phyloP scores from a whole-genome alignment of 2,329 filamentous ascomycete genomes.

The Aspergillus arachidicola region DNA sequence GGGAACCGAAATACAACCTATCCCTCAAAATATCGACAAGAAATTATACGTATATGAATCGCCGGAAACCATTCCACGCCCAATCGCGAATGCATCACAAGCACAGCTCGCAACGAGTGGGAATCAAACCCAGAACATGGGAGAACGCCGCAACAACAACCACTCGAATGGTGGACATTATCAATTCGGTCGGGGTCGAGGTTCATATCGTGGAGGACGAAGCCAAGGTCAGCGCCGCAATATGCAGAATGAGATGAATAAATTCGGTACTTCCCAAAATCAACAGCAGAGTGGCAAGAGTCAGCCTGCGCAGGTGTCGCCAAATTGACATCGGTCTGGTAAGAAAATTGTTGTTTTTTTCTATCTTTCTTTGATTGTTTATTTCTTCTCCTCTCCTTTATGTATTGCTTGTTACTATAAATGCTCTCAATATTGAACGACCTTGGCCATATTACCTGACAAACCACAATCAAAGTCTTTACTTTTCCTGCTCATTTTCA shows the following conservation, averaged over 20 bases:
- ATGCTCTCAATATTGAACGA: not conserved
- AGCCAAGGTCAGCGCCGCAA: conserved; percentile 47
- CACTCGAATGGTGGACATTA: conserved; percentile 42
- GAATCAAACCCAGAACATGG: conserved; percentile 26
- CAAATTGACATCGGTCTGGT: conserved; percentile 10
- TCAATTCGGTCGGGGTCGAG: conserved; percentile 41
- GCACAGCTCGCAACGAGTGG: conserved; percentile 25
- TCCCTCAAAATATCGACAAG: conserved; percentile 92
- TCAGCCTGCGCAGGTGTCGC: conserved; percentile 35
- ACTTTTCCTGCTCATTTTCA: not conserved
- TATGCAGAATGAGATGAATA: conserved; percentile 35
- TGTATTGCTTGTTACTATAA: not conserved
- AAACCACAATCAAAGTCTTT: not conserved
- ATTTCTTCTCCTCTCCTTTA: not conserved
- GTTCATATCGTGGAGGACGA: conserved; percentile 47
- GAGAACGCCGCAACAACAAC: conserved; percentile 40
- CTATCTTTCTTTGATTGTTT: not conserved
- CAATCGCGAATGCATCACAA: conserved; percentile 61
- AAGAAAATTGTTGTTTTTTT: not conserved
- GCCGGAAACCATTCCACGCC: conserved; percentile 90
- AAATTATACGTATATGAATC: conserved; percentile 97
- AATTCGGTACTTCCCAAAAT: conserved; percentile 28
- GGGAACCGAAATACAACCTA: conserved; percentile 96
- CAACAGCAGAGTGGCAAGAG: conserved; percentile 32
- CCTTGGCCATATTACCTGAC: not conserved